Evolutionary conservation across 345 rosid genomes (phyloP).

Genomic region (Camelina hispida): DNA sequence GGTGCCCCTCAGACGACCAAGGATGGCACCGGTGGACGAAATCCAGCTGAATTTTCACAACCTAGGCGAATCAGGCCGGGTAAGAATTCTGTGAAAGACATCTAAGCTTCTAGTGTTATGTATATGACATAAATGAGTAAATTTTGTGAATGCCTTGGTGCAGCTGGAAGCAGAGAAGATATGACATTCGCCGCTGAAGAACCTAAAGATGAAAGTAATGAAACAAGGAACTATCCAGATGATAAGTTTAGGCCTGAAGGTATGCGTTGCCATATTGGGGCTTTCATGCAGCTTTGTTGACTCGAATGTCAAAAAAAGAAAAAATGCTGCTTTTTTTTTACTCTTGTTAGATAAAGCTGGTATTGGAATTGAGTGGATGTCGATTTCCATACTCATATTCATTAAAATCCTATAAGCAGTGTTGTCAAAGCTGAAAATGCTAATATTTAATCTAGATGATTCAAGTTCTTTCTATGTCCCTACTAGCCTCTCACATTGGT

Average conservation of each 20-base stretch:
- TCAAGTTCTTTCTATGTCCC: not conserved
- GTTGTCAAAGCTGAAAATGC: constrained; percentile 15
- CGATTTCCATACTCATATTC: not conserved
- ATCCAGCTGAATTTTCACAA: constrained; percentile 52
- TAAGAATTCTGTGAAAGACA: constrained; percentile 44
- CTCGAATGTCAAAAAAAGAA: too few species aligned
- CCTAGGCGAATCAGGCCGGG: constrained; percentile 71
- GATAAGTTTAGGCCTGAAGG: constrained; percentile 70
- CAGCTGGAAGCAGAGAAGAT: constrained; percentile 78
- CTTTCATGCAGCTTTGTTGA: constrained; percentile 31
- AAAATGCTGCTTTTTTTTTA: constrained; percentile 23
- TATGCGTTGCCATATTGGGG: constrained; percentile 29
- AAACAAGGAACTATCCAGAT: constrained; percentile 54
- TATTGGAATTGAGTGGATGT: constrained; percentile 9
- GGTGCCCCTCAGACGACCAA: constrained; percentile 78
- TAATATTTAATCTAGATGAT: constrained; percentile 1
- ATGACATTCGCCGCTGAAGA: constrained; percentile 51
- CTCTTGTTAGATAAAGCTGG: constrained; percentile 22
- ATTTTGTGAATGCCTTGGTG: constrained; percentile 45
- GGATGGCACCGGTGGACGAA: constrained; percentile 67
- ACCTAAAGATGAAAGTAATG: constrained; percentile 53
- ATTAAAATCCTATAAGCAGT: constrained; percentile 6
- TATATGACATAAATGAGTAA: constrained; percentile 13
- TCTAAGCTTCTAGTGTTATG: constrained; percentile 20
- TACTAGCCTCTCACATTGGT: constrained; percentile 25